phyloP scores from a whole-genome alignment of 148 eudicot genomes.

The Camellia sinensis region DNA sequence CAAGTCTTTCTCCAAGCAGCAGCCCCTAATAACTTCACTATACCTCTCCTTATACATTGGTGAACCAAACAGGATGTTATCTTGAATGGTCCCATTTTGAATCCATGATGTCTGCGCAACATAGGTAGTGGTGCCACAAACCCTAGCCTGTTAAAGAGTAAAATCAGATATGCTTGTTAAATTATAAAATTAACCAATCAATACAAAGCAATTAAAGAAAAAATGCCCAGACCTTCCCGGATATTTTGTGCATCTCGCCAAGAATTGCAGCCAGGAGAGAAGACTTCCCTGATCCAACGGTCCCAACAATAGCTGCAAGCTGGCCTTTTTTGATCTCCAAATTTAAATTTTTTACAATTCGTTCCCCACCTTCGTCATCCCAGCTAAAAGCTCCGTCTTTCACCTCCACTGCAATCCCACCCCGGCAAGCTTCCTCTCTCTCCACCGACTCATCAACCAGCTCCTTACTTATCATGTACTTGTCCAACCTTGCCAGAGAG shows the following conservation, averaged over 20 bases:
- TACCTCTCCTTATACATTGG: conserved; percentile 70
- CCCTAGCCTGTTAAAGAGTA: conserved; percentile 48
- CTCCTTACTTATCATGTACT: conserved; percentile 73
- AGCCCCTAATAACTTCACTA: conserved; percentile 60
- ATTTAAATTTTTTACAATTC: conserved; percentile 46
- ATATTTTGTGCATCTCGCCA: conserved; percentile 86
- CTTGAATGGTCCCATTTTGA: conserved; percentile 84
- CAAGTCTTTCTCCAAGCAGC: conserved; percentile 80
- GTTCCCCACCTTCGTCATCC: conserved; percentile 73
- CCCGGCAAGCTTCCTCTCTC: conserved; percentile 48
- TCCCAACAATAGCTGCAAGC: conserved; percentile 87
- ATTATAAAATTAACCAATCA: conserved; percentile 1
- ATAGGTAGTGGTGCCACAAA: conserved; percentile 91
- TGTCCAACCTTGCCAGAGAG: conserved; percentile 69
- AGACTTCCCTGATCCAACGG: conserved; percentile 92
- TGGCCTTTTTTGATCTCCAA: conserved; percentile 71
- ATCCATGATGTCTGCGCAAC: conserved; percentile 98
- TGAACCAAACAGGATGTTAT: conserved; percentile 79
- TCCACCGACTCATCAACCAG: conserved; percentile 60
- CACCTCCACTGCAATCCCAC: conserved; percentile 56
- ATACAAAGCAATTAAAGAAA: not conserved
- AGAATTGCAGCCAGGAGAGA: conserved; percentile 79
- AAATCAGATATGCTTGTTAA: not conserved
- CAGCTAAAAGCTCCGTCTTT: conserved; percentile 71
- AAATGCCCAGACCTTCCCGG: conserved; percentile 59